Conservation (phyloP, 495 filamentous ascomycete species). For the Trypethelium eluteriae region DNA sequence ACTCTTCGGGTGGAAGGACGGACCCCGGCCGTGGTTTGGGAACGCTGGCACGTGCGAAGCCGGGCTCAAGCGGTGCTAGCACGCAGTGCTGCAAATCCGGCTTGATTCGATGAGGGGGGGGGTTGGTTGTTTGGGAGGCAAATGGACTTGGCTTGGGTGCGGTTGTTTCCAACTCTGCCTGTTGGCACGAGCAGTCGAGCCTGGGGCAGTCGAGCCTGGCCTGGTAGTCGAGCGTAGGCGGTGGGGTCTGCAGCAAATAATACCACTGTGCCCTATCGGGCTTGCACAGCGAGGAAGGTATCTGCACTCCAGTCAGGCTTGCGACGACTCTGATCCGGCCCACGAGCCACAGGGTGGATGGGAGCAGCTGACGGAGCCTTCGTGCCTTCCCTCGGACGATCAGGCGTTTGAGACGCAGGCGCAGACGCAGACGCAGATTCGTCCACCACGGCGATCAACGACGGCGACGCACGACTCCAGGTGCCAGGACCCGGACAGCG, state of each 20-base stretch:
- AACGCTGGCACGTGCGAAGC: constrained; percentile 7
- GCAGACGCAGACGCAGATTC: background rate
- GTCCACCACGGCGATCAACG: background rate
- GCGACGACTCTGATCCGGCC: background rate
- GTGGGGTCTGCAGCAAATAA: constrained; percentile 3
- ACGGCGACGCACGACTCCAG: constrained; percentile 10
- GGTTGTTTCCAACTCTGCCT: too few relatives aligned
- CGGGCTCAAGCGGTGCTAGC: background rate
- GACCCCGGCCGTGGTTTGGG: constrained; percentile 1
- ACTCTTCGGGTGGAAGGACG: background rate
- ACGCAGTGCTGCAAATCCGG: background rate
- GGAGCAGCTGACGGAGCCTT: constrained; percentile 2
- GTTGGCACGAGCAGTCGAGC: too few relatives aligned
- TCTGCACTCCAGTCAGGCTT: constrained; percentile 1
- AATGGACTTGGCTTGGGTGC: too few relatives aligned
- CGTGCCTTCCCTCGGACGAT: constrained; percentile 1
- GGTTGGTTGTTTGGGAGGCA: background rate
- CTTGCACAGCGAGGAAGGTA: background rate
- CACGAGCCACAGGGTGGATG: constrained; percentile 4
- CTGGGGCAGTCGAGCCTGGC: background rate
- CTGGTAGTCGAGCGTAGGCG: background rate
- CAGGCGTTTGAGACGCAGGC: background rate
- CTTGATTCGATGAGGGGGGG: constrained; percentile 6
- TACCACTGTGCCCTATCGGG: background rate
- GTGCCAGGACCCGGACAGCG: background rate